Evolutionary conservation across 1,284 basidiomycete genomes (phyloP), one percentile per base, ranked within the genome.

Genomic region (Waitea zeae): DNA sequence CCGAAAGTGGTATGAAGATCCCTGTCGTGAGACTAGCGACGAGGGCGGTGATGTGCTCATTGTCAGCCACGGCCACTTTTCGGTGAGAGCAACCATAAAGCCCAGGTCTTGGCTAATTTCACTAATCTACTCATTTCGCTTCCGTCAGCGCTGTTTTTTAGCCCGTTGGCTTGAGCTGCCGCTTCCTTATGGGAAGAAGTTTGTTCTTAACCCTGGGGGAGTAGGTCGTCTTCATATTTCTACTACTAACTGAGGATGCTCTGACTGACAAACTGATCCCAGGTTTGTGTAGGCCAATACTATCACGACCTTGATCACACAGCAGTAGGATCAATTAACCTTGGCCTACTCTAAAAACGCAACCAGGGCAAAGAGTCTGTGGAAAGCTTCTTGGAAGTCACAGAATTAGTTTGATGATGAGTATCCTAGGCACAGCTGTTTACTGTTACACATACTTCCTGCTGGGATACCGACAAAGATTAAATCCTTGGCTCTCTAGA

Each of bases 21-120:
- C 43, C 2, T 30, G 19, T 12, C 38, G 44, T 14, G 38, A 40
- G 20, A 37, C 41, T 14, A 38, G 39, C n/a, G 46, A 46, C 31
- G 35, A 37, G 34, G 46, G 46, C 7, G 46, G 46, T 3, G 46
- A 48, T 40, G 42, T 48, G 9, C 33, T 48, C 6, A 44, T 48
- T 12, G 37, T 47, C 5, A 44, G 46, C 18, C 45, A 49, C 35
- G 46, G 46, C 11, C 42, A 46, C 38, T 7, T 26, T n/a, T n/a
- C n/a, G n/a, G n/a, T n/a, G n/a, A n/a, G n/a, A n/a, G n/a, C n/a
- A n/a, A n/a, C n/a, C 24, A 26, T n/a, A 26, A 7, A 26, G 24
- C n/a, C 24, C 24, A n/a, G 24, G n/a, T 26, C 9, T 26, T 9
- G 24, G 24, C 7, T 26, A n/a, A n/a, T 26, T 26, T n/a, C n/a